Conservation (phyloP, 176 grass and related monocot species). For the Urochloa ruziziensis region DNA sequence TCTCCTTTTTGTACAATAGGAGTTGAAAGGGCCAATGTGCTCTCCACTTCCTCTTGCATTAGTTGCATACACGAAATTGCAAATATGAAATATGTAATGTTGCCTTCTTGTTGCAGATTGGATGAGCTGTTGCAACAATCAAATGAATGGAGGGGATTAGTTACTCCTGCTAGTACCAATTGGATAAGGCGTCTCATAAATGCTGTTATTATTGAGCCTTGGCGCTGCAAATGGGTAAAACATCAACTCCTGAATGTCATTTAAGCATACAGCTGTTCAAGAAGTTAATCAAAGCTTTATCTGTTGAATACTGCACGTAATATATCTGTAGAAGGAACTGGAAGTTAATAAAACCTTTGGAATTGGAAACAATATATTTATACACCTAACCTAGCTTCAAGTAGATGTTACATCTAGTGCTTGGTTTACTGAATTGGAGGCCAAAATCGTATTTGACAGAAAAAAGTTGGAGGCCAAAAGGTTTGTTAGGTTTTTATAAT, state of each 20-base stretch:
- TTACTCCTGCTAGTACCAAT: neutral
- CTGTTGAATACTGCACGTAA: slow-evolving; percentile 5
- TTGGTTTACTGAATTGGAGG: slow-evolving; percentile 11
- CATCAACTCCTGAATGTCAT: slow-evolving; percentile 1
- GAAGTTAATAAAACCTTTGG: neutral
- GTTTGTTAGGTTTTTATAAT: neutral
- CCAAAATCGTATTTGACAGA: neutral
- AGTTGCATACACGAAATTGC: neutral
- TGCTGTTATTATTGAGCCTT: neutral
- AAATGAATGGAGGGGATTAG: slow-evolving; percentile 14
- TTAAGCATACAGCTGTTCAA: neutral
- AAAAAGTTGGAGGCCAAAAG: neutral
- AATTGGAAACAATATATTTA: slow-evolving; percentile 21
- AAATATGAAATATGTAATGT: slow-evolving; percentile 12
- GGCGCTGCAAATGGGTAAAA: slow-evolving; percentile 2
- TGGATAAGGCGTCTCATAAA: slow-evolving; percentile 1
- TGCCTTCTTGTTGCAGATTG: slow-evolving; percentile 26
- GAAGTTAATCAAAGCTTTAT: slow-evolving; percentile 1
- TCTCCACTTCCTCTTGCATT: neutral
- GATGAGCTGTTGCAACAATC: slow-evolving; percentile 9
- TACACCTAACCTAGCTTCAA: neutral
- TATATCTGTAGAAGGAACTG: neutral
- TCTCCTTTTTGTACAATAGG: neutral
- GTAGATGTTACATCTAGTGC: neutral
- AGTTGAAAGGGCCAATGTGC: neutral